Evolutionary conservation across 1,284 basidiomycete species (phyloP), one percentile per base, ranked within the genome.

Genomic region (Fomitopsis palustris): DNA sequence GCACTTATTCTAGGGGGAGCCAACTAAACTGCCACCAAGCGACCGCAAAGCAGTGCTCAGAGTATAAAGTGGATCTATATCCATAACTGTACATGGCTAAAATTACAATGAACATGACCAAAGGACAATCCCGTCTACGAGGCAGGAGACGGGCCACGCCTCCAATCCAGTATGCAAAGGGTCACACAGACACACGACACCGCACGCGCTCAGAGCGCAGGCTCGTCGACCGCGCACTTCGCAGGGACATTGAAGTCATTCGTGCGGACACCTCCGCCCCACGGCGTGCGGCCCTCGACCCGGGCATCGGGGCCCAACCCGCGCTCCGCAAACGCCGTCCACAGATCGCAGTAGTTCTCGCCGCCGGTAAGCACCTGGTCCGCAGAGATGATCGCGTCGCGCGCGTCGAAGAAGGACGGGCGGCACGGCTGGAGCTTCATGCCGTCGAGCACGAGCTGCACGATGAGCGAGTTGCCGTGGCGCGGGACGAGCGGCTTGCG

Each of bases 371-470:
- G 82, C 51, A 91, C 77, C 73, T 93, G 78, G 75, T 98, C 96
- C n/a, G 96, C 95, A 68, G 93, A 86, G 67, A 98, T 85, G 72
- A 98, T 96, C 21, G 95, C 95, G 73, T 95, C 89, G 61, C 96
- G 87, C 12, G 95, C 92, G 65, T 95, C 87, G 69, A 96, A 92
- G 90, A 98, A 97, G 57, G 83, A 82, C 4, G 95, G 96, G 56
- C 90, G 82, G 77, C 96, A 98, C 5, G 90, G 88, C 74, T 98
- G 95, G 51, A 96, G 78, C 83, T 98, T 98, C 93, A 98, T 95
- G 9, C 83, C 95, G 70, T 90, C 88, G 47, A 98, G 65, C 52
- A 98, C 88, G 51, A 98, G 86, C 84, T 97, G 95, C 29, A 93
- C 74, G 52, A 85, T 77, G 56, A 98, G 81, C 31, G 95, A 88